Percentiles rank a stretch among this genome's conserved stretches.
These are phyloP conservation scores for Mortierella sp. DNA, from an alignment of 371 early-diverging fungal genomes.

Conservation along the genomic window DNA sequence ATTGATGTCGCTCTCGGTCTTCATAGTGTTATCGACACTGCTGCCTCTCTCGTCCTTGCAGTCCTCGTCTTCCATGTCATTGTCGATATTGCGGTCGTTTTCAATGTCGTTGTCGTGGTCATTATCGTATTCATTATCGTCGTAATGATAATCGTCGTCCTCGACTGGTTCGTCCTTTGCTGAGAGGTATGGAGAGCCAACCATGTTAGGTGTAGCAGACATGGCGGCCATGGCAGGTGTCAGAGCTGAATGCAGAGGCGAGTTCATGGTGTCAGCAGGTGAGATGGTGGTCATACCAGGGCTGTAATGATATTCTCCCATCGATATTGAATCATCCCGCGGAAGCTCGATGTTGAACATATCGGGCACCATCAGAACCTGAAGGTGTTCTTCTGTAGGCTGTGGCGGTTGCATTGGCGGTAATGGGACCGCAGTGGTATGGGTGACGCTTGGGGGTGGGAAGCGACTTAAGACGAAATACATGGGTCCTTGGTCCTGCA, in stretches of 20 bases:
- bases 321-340: conserved; percentile 4
- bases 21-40: too few species aligned
- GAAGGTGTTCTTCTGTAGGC: conserved; percentile 10
- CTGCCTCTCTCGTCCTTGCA: neutral
- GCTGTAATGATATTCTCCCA: neutral
- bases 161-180: neutral
- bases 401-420: neutral
- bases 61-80: neutral
- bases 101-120: neutral
- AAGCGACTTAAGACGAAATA: conserved; percentile 7
- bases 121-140: neutral
- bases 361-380: conserved; percentile 4
- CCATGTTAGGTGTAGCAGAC: neutral
- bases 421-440: neutral
- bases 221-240: neutral
- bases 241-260: conserved; percentile 7
- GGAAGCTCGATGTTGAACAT: neutral
- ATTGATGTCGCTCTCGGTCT: neutral
- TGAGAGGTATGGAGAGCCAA: neutral
- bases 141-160: neutral
- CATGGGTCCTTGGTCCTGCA: conserved; percentile 10
- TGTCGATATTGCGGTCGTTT: neutral
- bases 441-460: neutral
- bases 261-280: conserved; percentile 1
- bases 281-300: neutral